Base-by-base conservation (phyloP, 305 asterid genomes). In the Plantago rigida region DNA sequence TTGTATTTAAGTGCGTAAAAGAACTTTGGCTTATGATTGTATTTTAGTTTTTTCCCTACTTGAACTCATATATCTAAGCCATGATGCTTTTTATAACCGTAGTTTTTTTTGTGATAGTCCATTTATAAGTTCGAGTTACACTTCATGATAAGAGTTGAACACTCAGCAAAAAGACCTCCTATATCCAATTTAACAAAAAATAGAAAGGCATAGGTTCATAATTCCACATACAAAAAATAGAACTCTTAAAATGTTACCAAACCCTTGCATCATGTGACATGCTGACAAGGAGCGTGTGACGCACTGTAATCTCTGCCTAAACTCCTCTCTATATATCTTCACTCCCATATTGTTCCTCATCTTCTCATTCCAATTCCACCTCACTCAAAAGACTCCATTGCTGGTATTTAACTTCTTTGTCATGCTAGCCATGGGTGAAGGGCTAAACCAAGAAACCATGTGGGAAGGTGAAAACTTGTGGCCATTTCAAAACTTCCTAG, bases 21-120 rank as follows among this genome's bases (percentile, higher is more conserved):
- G 78, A 78, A 72, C 74, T 72, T 71, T 62, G 73, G 75, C 78
- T 73, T 70, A 81, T 81, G 79, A 79, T 79, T 80, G 74, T 67
- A 60, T 72, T 77, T 82, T 81, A 76, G 76, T 75, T 56, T 69
- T 44, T 76, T 71, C 63, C 63, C 44, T 34, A 55, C n/a, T 48
- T 68, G 17, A 45, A 31, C 47, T 4, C 44, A 36, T 36, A 34
- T 34, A 59, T 65, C 66, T 61, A 29, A 5, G 51, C 41, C 69
- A 69, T 60, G 58, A 60, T 65, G 60, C 62, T 68, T 66, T 67
- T 49, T 26, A 26, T 52, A 22, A 22, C 59, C 1, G 58, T 41
- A 53, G 58, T 41, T 26, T 10, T 53, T 26, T 26, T 53, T 3
- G 5, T 2, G 34, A 29, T 29, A 31, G 39, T 26, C 1, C 9